A percentile compares a stretch with the other conserved stretches of the same genome.
Evolutionary conservation across 2,329 filamentous ascomycete species (phyloP).

Genomic region (Botrytis fabae): DNA sequence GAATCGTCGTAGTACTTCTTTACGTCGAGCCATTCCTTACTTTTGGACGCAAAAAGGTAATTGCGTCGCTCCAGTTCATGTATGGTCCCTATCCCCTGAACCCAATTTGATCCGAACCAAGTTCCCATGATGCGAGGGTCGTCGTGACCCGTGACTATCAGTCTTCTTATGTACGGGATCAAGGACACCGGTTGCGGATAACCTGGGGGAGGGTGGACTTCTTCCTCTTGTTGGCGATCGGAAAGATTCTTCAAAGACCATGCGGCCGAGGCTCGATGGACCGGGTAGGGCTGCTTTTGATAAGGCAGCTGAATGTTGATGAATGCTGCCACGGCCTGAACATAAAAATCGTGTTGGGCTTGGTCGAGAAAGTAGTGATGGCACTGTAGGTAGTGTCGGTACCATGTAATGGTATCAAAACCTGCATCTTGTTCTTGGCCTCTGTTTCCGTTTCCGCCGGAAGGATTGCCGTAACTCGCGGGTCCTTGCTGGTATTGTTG

Average conservation of each 20-base stretch:
- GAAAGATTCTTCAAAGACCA: conserved; percentile 42
- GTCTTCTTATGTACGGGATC: conserved; percentile 83
- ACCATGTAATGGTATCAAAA: conserved; percentile 90
- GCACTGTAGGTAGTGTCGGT: conserved; percentile 86
- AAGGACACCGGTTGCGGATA: conserved; percentile 58
- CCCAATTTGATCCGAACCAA: conserved; percentile 96
- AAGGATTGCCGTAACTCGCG: conserved; percentile 2
- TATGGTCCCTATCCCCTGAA: conserved; percentile 72
- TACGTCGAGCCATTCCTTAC: conserved; percentile 82
- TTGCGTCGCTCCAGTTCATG: conserved; percentile 91
- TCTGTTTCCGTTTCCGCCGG: not conserved
- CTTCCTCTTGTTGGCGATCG: conserved; percentile 34
- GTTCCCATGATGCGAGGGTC: conserved; percentile 82
- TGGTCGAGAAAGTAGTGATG: conserved; percentile 89
- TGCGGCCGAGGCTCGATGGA: conserved; percentile 44
- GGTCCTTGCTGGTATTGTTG: conserved; percentile 15
- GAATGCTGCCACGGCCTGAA: conserved; percentile 86
- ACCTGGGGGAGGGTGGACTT: conserved; percentile 24
- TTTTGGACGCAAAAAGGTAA: conserved; percentile 93
- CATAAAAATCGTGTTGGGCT: conserved; percentile 77
- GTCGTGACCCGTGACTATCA: conserved; percentile 91
- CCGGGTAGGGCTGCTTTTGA: conserved; percentile 60
- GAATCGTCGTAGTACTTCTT: conserved; percentile 90
- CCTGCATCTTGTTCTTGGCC: conserved; percentile 7
- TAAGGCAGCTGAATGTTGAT: conserved; percentile 90